Evolutionary conservation across 805 yeast species (phyloP).

Genomic region (Peterozyma toletana): DNA sequence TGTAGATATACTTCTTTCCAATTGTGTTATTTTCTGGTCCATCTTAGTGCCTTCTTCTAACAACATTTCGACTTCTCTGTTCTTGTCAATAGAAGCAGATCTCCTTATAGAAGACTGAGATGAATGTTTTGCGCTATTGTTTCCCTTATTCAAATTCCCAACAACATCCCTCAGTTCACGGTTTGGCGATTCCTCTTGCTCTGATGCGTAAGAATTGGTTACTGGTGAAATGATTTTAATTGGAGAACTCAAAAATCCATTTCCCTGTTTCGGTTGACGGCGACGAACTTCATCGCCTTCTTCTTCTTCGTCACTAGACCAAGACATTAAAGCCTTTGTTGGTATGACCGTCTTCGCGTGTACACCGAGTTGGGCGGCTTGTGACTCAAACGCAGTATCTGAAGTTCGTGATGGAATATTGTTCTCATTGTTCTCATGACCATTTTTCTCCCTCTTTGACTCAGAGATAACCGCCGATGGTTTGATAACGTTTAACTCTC

Average conservation of each 20-base stretch:
- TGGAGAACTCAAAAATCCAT: neutral
- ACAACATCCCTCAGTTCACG: neutral
- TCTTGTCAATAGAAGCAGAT: slow-evolving; percentile 22
- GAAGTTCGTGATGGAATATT: neutral
- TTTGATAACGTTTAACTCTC: slow-evolving; percentile 39
- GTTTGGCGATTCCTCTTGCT: neutral
- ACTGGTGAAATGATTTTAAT: neutral
- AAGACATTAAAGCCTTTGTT: slow-evolving; percentile 73
- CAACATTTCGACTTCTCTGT: slow-evolving; percentile 36
- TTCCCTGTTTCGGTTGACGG: neutral
- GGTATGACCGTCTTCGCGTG: slow-evolving; percentile 76
- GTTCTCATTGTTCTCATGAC: neutral
- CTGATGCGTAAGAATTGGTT: neutral
- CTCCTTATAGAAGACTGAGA: slow-evolving; percentile 5
- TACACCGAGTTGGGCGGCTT: slow-evolving; percentile 25
- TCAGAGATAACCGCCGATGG: neutral
- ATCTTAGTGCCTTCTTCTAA: slow-evolving; percentile 40
- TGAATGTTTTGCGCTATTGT: slow-evolving; percentile 1
- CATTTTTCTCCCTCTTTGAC: slow-evolving; percentile 22
- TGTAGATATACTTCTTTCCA: slow-evolving; percentile 18
- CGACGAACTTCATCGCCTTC: slow-evolving; percentile 23
- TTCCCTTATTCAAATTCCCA: neutral
- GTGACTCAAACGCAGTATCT: neutral
- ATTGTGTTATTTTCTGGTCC: slow-evolving; percentile 34
- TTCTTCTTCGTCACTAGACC: slow-evolving; percentile 84